Evolutionary conservation across 176 grass and related monocot genomes (phyloP), one percentile per base, ranked within the genome.

Genomic region (Metroxylon sagu): DNA sequence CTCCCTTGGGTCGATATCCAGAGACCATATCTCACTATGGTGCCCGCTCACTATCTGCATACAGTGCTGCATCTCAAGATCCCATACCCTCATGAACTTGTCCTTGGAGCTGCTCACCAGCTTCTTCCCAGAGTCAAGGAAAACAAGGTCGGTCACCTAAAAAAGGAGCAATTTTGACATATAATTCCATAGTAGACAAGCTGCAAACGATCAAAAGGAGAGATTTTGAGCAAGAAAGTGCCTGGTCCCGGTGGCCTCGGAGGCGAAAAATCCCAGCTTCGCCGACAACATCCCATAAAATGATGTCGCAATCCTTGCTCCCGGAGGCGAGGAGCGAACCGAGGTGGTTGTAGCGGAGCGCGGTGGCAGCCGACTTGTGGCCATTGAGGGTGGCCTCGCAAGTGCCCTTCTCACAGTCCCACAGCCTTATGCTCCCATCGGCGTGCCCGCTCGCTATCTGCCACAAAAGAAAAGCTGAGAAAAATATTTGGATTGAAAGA

Each of bases 81-180:
- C 91, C 91, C 91, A 96, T 17, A 96, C 91, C 54, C 86, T 81
- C 64, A 96, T 86, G 19, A 96, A 90, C 56, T 87, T 96, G 61
- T 96, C 91, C 79, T 96, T 96, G 39, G 91, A 96, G 65, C 86
- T 85, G 73, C 77, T 96, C 74, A 90, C 77, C 26, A 96, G 77
- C 64, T 96, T 96, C 80, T 90, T 96, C n/a, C 86, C 91, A 25
- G 83, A 82, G 74, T 90, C 91, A 30, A 96, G 56, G 66, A 96
- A 96, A 63, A 65, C 53, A 29, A 96, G 82, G 70, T 87, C 91
- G 0, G 91, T 96, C 12, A 96, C 86, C 91, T 96, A 6, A 64
- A 43, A 43, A 43, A 14, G 8, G 7, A 43, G 35, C 35, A 43
- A 43, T 3, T 14, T 43, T 43, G 8, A 43, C 35, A 14, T 6